Conservation (phyloP, 352 stramenopile species). For the Phytophthora constricta region DNA sequence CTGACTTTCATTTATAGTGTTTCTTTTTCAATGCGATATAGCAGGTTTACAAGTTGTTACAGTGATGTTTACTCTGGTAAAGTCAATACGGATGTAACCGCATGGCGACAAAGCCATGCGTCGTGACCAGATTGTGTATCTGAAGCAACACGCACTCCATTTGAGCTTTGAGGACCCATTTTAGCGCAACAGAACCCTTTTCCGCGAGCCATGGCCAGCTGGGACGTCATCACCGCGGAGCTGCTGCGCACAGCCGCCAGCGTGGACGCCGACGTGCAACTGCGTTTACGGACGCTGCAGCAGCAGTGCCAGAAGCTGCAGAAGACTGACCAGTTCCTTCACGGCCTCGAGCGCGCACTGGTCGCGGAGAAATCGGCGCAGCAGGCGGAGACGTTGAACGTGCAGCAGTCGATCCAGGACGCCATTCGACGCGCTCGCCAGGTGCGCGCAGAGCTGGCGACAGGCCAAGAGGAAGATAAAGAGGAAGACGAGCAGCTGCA, state of each 20-base stretch:
- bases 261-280: slow-evolving; percentile 42
- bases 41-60: too few species aligned
- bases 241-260: slow-evolving; percentile 27
- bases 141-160: too few species aligned
- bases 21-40: too few species aligned
- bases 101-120: too few species aligned
- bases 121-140: too few species aligned
- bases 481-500: slow-evolving; percentile 12
- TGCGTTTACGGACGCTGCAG: slow-evolving; percentile 40
- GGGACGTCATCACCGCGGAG: slow-evolving; percentile 15
- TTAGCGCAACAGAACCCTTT: background rate
- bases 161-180: background rate
- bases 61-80: too few species aligned
- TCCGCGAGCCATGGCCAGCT: slow-evolving; percentile 18
- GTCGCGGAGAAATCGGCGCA: slow-evolving; percentile 11
- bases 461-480: background rate
- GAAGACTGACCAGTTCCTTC: slow-evolving; percentile 24
- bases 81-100: too few species aligned
- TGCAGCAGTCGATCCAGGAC: slow-evolving; percentile 51
- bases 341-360: slow-evolving; percentile 18
- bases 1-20: too few species aligned
- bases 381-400: slow-evolving; percentile 27
- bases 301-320: slow-evolving; percentile 51
- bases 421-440: slow-evolving; percentile 54
- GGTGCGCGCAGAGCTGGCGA: slow-evolving; percentile 29